phyloP scores from a whole-genome alignment of 495 filamentous ascomycete species.

The Sordaria brevicollis region DNA sequence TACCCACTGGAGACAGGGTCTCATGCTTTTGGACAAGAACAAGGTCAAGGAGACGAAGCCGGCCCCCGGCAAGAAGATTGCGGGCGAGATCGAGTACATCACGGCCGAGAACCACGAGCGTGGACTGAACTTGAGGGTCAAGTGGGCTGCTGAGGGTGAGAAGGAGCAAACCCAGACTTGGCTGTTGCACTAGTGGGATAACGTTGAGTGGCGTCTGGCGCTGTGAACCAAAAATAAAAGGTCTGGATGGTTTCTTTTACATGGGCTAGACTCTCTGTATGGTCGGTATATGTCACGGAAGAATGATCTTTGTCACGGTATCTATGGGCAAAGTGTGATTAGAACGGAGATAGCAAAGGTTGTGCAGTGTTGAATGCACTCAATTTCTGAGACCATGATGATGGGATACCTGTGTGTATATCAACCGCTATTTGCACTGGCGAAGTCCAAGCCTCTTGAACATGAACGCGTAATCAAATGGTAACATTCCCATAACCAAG shows the following conservation, averaged over 20 bases:
- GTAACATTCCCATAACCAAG: background rate
- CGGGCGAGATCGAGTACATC: constrained; percentile 36
- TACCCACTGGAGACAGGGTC: constrained; percentile 84
- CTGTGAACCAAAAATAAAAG: background rate
- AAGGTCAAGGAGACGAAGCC: constrained; percentile 16
- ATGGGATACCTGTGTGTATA: background rate
- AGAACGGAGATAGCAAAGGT: background rate
- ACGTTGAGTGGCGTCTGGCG: background rate
- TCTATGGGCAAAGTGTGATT: background rate
- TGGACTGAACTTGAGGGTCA: constrained; percentile 33
- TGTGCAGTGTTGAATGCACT: background rate
- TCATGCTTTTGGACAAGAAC: constrained; percentile 36
- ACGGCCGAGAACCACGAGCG: constrained; percentile 38
- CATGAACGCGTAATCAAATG: background rate
- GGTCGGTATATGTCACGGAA: background rate
- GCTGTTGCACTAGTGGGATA: constrained; percentile 22
- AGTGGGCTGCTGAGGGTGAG: constrained; percentile 26
- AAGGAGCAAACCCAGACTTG: constrained; percentile 33
- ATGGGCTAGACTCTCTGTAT: background rate
- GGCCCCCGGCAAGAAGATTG: constrained; percentile 21
- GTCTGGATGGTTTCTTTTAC: background rate
- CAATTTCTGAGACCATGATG: background rate
- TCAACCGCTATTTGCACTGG: background rate
- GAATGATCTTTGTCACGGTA: background rate
- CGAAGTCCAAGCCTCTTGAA: background rate